Evolutionary conservation across 2,329 filamentous ascomycete species (phyloP).

Genomic region (Penicillium sp.): DNA sequence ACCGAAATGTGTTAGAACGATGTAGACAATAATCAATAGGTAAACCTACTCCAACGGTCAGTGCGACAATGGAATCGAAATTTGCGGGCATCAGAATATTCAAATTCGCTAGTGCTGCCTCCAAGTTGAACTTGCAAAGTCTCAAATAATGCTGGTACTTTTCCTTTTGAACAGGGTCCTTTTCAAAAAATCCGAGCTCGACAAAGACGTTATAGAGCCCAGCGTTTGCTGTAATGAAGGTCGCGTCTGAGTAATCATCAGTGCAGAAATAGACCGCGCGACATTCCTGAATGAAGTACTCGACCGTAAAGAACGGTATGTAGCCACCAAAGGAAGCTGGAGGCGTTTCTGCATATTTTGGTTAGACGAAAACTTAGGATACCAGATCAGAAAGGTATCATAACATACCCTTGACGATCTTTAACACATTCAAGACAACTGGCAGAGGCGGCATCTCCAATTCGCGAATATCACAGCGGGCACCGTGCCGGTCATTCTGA

Average conservation of each 20-base stretch:
- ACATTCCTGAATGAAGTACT: constrained; percentile 39
- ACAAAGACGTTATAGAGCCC: constrained; percentile 40
- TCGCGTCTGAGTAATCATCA: constrained; percentile 41
- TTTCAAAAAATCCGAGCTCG: constrained; percentile 26
- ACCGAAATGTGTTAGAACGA: constrained; percentile 5
- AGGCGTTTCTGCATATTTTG: constrained; percentile 19
- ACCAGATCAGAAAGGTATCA: background rate
- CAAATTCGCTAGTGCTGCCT: constrained; percentile 47
- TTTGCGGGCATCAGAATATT: constrained; percentile 58
- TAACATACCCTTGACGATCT: constrained; percentile 33
- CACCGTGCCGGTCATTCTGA: constrained; percentile 19
- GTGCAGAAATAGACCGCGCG: constrained; percentile 45
- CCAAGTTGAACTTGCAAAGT: constrained; percentile 46
- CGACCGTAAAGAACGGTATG: constrained; percentile 34
- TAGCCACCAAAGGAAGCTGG: constrained; percentile 26
- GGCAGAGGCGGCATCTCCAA: constrained; percentile 38
- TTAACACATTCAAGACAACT: constrained; percentile 33
- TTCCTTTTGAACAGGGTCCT: constrained; percentile 19
- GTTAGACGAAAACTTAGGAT: background rate
- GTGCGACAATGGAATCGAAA: constrained; percentile 56
- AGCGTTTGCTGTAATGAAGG: constrained; percentile 41
- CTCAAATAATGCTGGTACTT: constrained; percentile 31
- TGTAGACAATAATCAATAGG: background rate
- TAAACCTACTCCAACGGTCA: constrained; percentile 55
- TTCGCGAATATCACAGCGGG: constrained; percentile 30